Percentiles rank a stretch among this genome's conserved stretches.
Evolutionary conservation across 1,284 basidiomycete species (phyloP).

Genomic region (Fomes fomentarius): DNA sequence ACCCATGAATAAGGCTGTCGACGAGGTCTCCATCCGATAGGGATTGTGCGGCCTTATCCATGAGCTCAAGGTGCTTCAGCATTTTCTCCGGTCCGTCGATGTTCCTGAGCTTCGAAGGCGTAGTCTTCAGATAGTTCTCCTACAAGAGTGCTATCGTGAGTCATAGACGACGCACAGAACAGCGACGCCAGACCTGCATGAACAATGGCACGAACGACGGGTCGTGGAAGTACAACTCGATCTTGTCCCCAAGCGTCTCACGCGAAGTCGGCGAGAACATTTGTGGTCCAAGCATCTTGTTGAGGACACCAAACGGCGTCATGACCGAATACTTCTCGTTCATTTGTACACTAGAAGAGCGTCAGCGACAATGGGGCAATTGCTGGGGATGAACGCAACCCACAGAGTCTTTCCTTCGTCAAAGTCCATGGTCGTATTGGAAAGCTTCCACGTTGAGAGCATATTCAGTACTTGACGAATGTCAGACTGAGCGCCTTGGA

Average conservation of each 20-base stretch:
- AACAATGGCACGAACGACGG: conserved; percentile 93
- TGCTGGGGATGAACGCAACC: conserved; percentile 35
- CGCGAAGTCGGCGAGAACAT: conserved; percentile 83
- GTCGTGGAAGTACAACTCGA: conserved; percentile 97
- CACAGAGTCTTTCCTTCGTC: conserved; percentile 91
- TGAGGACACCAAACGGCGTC: conserved; percentile 88
- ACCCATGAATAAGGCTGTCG: conserved; percentile 94
- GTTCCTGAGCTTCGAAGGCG: conserved; percentile 65
- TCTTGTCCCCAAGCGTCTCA: conserved; percentile 88
- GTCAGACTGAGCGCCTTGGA: conserved; percentile 89
- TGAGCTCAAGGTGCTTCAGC: conserved; percentile 79
- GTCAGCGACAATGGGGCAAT: neutral
- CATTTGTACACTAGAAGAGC: conserved; percentile 65
- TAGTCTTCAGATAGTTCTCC: conserved; percentile 91
- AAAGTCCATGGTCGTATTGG: conserved; percentile 79
- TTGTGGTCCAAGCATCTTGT: conserved; percentile 88
- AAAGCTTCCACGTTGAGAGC: conserved; percentile 94
- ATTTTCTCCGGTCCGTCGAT: conserved; percentile 65
- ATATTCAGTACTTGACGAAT: conserved; percentile 98
- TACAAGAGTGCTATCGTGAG: conserved; percentile 34
- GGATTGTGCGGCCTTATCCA: conserved; percentile 87
- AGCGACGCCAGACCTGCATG: conserved; percentile 71
- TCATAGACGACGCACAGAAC: neutral
- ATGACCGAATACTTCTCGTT: conserved; percentile 94
- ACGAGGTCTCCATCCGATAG: conserved; percentile 97